A percentile compares a stretch with the other conserved stretches of the same genome.
phyloP scores from a whole-genome alignment of 164 flowering plant species.

The Dillenia suffruticosa region DNA sequence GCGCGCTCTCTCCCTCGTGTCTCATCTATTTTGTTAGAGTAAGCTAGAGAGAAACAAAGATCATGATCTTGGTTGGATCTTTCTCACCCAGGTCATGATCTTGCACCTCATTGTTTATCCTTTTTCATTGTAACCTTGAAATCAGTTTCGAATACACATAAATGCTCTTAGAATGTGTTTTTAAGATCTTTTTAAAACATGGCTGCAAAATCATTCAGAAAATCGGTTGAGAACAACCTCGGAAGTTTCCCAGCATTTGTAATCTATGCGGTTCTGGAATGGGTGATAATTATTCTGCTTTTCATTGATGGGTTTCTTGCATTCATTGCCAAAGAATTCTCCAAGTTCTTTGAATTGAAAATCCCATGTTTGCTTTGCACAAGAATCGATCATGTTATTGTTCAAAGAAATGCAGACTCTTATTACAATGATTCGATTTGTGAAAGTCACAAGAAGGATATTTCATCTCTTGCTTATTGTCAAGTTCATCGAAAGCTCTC shows the following conservation, averaged over 20 bases:
- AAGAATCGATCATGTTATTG: conserved; percentile 58
- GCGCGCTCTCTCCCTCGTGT: not conserved
- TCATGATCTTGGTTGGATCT: conserved; percentile 45
- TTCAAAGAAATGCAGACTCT: conserved; percentile 30
- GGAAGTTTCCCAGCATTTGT: conserved; percentile 55
- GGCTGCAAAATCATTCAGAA: conserved; percentile 34
- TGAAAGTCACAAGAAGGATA: conserved; percentile 62
- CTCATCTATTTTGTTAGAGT: not conserved
- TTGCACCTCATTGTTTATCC: conserved; percentile 12
- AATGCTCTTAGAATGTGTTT: too few species aligned
- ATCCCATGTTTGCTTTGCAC: conserved; percentile 83
- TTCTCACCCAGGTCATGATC: conserved; percentile 46
- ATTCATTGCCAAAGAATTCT: conserved; percentile 52
- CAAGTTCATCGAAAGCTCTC: conserved; percentile 63
- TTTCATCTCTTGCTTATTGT: conserved; percentile 72
- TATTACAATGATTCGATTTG: conserved; percentile 73
- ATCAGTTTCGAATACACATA: too few species aligned
- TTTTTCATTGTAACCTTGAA: not conserved
- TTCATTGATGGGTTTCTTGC: conserved; percentile 70
- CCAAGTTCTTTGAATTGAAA: conserved; percentile 56
- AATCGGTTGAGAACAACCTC: conserved; percentile 46
- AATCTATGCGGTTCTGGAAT: conserved; percentile 68
- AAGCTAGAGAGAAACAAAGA: conserved; percentile 20
- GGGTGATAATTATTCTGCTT: conserved; percentile 54
- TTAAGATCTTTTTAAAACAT: conserved; percentile 8